Percentiles rank a stretch among this genome's conserved stretches.
These are phyloP conservation scores for Lunularia cruciata DNA, from an alignment of 225 moss, liverwort and hornwort genomes.

Conservation along the genomic window DNA sequence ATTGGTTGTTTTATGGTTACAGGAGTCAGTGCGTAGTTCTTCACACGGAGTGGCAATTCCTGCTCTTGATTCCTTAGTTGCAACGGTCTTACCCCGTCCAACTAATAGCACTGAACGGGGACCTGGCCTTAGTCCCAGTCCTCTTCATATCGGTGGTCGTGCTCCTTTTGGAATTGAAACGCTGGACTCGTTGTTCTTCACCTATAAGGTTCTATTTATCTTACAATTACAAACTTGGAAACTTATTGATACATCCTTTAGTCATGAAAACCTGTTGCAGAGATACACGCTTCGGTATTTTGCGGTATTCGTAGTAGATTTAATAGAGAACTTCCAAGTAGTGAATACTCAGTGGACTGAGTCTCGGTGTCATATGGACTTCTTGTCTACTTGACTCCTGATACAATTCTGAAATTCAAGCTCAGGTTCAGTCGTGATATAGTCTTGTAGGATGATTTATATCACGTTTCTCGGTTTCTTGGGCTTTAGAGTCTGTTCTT, in stretches of 20 bases:
- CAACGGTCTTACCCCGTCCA: conserved; percentile 60
- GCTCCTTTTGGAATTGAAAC: conserved; percentile 86
- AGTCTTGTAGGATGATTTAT: background rate
- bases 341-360: no score
- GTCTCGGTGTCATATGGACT: no score
- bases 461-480: no score
- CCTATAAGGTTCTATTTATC: conserved; percentile 62
- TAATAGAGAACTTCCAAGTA: no score
- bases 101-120: conserved; percentile 41
- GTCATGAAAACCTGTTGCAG: background rate
- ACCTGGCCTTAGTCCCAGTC: conserved; percentile 49
- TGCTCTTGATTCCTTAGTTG: conserved; percentile 88
- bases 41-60: conserved; percentile 80
- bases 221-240: no score
- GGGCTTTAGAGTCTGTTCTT: background rate
- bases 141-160: conserved; percentile 79
- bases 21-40: conserved; percentile 97
- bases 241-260: no score
- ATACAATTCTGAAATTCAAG: background rate
- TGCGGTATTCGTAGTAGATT: no score
- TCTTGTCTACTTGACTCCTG: no score
- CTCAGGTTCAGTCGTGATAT: background rate
- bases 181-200: conserved; percentile 80
- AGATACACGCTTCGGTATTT: no score
- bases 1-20: conserved; percentile 19